Percentiles rank a stretch among this genome's conserved stretches.
These are phyloP conservation scores for Myrica gale DNA, from an alignment of 306 rosid species.

Conservation along the genomic window DNA sequence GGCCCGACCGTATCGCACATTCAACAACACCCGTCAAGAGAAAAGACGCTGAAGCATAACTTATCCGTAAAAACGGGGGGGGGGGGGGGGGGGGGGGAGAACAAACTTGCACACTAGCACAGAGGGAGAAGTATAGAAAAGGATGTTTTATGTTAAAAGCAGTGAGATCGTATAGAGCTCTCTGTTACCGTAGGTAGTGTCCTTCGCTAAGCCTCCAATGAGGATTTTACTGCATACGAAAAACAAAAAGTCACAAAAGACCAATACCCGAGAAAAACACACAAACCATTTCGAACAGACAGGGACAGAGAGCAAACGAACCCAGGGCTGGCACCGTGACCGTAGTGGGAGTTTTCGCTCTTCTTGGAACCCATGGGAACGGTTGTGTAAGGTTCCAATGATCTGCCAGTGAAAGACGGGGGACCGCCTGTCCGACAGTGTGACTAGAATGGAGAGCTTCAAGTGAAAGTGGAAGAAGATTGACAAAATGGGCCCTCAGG, in stretches of 20 bases:
- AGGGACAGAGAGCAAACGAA: slow-evolving; percentile 18
- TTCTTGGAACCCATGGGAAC: slow-evolving; percentile 62
- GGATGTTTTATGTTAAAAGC: not conserved
- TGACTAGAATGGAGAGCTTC: no score
- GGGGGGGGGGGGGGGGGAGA: no score
- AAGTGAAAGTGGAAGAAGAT: not conserved
- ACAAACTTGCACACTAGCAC: not conserved
- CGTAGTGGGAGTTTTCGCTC: slow-evolving; percentile 59
- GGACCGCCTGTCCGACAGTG: no score
- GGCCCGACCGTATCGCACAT: not conserved
- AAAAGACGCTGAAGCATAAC: not conserved
- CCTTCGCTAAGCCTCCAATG: slow-evolving; percentile 94
- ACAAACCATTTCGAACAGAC: not conserved
- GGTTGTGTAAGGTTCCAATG: not conserved
- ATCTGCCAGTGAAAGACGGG: not conserved
- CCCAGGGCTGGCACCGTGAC: slow-evolving; percentile 95
- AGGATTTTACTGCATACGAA: slow-evolving; percentile 71
- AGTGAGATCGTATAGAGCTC: not conserved
- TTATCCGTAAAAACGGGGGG: no score
- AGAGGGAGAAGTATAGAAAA: not conserved
- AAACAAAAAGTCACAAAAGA: not conserved
- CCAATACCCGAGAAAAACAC: not conserved
- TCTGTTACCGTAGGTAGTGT: slow-evolving; percentile 62
- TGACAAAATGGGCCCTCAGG: not conserved
- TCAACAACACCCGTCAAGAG: not conserved